phyloP scores from a whole-genome alignment of 164 flowering plant genomes.

The Vitis rupestris region DNA sequence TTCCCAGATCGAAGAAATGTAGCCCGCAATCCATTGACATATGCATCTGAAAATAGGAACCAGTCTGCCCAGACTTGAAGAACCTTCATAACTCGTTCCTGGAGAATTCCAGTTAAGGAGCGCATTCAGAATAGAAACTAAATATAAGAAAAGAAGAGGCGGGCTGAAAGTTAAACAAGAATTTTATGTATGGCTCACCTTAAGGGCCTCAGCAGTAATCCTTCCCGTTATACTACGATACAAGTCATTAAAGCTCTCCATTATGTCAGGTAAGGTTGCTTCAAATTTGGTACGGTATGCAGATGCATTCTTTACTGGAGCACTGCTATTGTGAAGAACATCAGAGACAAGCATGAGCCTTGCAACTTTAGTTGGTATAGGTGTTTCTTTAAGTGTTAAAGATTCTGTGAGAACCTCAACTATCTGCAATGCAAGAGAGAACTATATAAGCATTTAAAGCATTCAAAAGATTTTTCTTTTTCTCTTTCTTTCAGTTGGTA shows the following conservation, averaged over 20 bases:
- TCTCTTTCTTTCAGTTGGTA: not conserved
- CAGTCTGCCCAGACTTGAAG: constrained; percentile 99
- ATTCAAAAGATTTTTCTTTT: too few relatives aligned
- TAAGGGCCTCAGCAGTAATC: constrained; percentile 97
- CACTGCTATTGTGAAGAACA: constrained; percentile 96
- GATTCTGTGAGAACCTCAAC: constrained; percentile 98
- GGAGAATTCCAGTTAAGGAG: constrained; percentile 13
- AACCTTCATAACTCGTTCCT: constrained; percentile 97
- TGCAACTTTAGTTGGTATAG: constrained; percentile 95
- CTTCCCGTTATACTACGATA: constrained; percentile 92
- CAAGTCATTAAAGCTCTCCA: constrained; percentile 98
- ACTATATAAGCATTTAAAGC: not conserved
- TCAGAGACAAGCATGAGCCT: constrained; percentile 99
- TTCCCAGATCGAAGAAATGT: constrained; percentile 89
- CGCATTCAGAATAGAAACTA: not conserved
- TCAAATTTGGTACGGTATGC: constrained; percentile 98
- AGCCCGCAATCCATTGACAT: constrained; percentile 92
- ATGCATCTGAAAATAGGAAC: constrained; percentile 99
- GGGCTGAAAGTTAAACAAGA: not conserved
- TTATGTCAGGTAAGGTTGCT: constrained; percentile 87
- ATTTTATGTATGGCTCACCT: constrained; percentile 42
- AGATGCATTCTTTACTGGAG: constrained; percentile 98
- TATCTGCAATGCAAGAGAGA: constrained; percentile 45
- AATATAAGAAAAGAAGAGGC: not conserved
- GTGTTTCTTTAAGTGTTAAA: constrained; percentile 95